Percentiles rank a stretch among this genome's conserved stretches.
Evolutionary conservation across 257 asterid genomes (phyloP).

Genomic region (Solanum tarapatanum): DNA sequence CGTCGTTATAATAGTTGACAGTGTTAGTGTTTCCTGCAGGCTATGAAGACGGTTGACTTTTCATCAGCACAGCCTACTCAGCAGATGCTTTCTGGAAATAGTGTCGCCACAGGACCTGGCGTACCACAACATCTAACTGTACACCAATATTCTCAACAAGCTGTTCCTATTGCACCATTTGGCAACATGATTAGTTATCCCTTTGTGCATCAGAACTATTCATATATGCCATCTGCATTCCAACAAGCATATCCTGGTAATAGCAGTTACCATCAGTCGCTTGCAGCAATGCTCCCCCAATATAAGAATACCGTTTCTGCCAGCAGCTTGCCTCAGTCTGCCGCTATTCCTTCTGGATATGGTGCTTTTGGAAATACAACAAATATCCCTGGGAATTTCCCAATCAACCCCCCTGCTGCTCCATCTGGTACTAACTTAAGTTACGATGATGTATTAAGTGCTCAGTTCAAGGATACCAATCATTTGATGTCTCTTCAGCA

Average conservation of each 20-base stretch:
- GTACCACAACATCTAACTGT: slow-evolving; percentile 62
- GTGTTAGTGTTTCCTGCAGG: not conserved
- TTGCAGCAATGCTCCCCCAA: slow-evolving; percentile 58
- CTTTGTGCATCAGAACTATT: slow-evolving; percentile 54
- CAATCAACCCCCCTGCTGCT: slow-evolving; percentile 51
- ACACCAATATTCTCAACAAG: slow-evolving; percentile 62
- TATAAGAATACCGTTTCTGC: slow-evolving; percentile 48
- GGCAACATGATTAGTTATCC: slow-evolving; percentile 66
- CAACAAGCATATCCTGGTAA: slow-evolving; percentile 63
- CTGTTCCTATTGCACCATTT: slow-evolving; percentile 52
- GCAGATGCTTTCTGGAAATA: slow-evolving; percentile 42
- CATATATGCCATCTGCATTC: slow-evolving; percentile 70
- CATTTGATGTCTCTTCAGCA: slow-evolving; percentile 68
- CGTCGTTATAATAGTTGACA: not conserved
- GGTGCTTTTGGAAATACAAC: slow-evolving; percentile 40
- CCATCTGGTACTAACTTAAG: slow-evolving; percentile 41
- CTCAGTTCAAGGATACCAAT: slow-evolving; percentile 63
- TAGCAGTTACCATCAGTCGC: slow-evolving; percentile 55
- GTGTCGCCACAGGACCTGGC: slow-evolving; percentile 49
- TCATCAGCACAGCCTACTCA: slow-evolving; percentile 48
- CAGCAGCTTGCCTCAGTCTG: slow-evolving; percentile 68
- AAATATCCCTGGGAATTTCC: slow-evolving; percentile 53
- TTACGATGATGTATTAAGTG: slow-evolving; percentile 57
- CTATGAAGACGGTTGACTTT: slow-evolving; percentile 9
- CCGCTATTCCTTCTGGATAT: slow-evolving; percentile 61